Conservation (phyloP, 352 stramenopile species). For the Globisporangium ultimum region DNA sequence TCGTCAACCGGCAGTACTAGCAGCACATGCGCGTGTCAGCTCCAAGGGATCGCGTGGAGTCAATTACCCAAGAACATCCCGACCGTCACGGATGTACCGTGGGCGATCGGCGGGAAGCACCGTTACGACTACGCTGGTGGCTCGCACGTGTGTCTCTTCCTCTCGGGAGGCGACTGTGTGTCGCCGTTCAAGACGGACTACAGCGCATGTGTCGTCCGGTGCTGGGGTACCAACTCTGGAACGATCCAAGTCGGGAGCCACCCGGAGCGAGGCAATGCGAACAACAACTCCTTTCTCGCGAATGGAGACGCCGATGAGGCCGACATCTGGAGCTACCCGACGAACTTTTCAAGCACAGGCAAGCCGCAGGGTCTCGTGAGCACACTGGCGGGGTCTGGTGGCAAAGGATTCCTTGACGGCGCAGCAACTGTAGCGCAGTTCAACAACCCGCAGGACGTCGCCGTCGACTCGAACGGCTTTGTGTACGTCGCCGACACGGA, state of each 20-base stretch:
- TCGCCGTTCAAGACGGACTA: constrained; percentile 84
- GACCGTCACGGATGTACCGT: constrained; percentile 91
- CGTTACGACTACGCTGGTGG: constrained; percentile 91
- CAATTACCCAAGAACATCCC: constrained; percentile 87
- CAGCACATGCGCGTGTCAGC: constrained; percentile 84
- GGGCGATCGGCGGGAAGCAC: constrained; percentile 85
- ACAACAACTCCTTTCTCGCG: constrained; percentile 1
- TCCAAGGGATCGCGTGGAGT: constrained; percentile 88
- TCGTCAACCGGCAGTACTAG: constrained; percentile 10
- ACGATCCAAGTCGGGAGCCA: constrained; percentile 25
- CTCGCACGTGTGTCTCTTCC: constrained; percentile 88
- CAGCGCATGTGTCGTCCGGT: constrained; percentile 84
- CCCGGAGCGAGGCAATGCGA: constrained; percentile 30
- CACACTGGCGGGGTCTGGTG: constrained; percentile 87
- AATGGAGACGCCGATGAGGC: constrained; percentile 37
- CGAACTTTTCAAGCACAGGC: constrained; percentile 34
- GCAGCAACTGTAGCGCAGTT: constrained; percentile 68
- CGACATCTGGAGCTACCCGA: constrained; percentile 66
- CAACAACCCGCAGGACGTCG: constrained; percentile 87
- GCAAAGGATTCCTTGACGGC: constrained; percentile 80
- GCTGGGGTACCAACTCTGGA: constrained; percentile 83
- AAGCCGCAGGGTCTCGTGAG: constrained; percentile 88
- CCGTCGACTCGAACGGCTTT: constrained; percentile 88
- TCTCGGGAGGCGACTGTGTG: constrained; percentile 83
- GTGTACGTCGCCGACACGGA: constrained; percentile 95